phyloP scores from a whole-genome alignment of 2,329 filamentous ascomycete genomes.

The Diaporthe destruens region DNA sequence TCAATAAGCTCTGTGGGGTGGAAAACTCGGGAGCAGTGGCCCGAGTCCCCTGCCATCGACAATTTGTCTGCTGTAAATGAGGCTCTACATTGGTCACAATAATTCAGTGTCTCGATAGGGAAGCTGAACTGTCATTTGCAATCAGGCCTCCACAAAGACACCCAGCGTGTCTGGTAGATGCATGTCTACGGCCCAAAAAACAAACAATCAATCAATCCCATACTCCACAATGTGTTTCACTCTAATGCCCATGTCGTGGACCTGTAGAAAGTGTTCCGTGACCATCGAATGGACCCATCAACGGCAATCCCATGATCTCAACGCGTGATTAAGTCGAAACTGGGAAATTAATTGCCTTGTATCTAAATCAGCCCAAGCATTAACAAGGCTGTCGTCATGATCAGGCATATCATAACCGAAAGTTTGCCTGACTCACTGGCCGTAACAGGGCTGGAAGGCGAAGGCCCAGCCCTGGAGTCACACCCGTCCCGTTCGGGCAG shows the following conservation, averaged over 20 bases:
- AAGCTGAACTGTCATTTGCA: background rate
- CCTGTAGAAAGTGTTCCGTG: background rate
- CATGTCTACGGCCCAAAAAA: background rate
- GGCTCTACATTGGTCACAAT: background rate
- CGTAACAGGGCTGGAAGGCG: background rate
- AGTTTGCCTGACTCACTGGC: background rate
- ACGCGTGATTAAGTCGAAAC: background rate
- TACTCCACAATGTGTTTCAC: background rate
- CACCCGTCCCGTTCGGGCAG: background rate
- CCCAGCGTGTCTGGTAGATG: background rate
- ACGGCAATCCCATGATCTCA: background rate
- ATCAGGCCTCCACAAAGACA: background rate
- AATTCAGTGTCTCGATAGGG: background rate
- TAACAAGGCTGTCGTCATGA: background rate
- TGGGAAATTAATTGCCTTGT: background rate
- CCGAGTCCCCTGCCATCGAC: background rate
- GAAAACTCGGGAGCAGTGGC: background rate
- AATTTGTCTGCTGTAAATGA: background rate
- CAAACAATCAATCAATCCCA: background rate
- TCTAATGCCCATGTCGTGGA: background rate
- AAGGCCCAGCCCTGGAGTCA: background rate
- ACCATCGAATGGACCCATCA: background rate
- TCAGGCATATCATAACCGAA: background rate
- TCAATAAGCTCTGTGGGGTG: background rate
- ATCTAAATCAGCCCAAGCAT: background rate